A percentile compares a stretch with the other conserved stretches of the same genome.
These are phyloP conservation scores for Sisymbrium altissimum DNA, from an alignment of 345 rosid species.

Conservation along the genomic window DNA sequence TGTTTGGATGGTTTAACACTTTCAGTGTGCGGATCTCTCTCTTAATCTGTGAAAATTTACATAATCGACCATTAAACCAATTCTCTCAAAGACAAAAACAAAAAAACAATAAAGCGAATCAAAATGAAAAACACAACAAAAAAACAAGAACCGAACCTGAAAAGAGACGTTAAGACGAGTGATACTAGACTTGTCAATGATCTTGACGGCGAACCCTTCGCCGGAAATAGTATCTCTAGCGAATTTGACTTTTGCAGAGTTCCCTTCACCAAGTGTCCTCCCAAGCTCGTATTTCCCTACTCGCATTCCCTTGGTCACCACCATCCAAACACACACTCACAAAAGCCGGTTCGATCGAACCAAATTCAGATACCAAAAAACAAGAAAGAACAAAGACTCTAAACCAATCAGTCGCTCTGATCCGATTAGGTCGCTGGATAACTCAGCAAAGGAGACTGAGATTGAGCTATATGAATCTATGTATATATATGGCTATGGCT, in stretches of 20 bases:
- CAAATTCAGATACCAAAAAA: too few relatives aligned
- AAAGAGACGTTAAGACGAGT: conserved; percentile 57
- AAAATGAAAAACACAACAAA: background rate
- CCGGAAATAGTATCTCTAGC: conserved; percentile 63
- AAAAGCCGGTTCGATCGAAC: background rate
- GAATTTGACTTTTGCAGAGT: conserved; percentile 74
- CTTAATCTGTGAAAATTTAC: conserved; percentile 55
- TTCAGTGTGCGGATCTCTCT: conserved; percentile 80
- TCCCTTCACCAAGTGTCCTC: conserved; percentile 83
- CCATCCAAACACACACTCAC: background rate
- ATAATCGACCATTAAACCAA: background rate
- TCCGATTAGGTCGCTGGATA: background rate
- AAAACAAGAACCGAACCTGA: conserved; percentile 66
- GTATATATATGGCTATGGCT: background rate
- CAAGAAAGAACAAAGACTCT: too few relatives aligned
- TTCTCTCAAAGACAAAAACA: too few relatives aligned
- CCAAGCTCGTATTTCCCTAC: conserved; percentile 87
- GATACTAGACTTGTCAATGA: conserved; percentile 71
- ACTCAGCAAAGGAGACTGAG: background rate
- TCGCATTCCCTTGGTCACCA: conserved; percentile 53
- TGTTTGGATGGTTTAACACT: conserved; percentile 84
- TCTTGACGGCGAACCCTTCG: conserved; percentile 67
- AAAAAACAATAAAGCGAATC: background rate
- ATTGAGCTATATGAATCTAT: background rate
- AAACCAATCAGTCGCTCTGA: too few relatives aligned